Conservation (phyloP, 1,284 basidiomycete genomes). For the Ceratobasidium sp. region DNA sequence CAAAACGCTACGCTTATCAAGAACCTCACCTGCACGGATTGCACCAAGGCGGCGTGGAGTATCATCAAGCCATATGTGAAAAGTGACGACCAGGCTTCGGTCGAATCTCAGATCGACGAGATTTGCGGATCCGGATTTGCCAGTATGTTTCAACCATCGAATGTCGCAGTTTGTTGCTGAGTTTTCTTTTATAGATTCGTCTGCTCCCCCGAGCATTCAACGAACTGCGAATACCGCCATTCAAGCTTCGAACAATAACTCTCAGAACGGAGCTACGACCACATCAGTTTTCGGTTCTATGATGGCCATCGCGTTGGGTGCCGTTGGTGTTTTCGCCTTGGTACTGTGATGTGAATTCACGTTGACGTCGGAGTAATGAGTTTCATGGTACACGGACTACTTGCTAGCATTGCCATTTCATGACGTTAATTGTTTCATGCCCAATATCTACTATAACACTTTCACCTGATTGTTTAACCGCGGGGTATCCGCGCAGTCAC, state of each 20-base stretch:
- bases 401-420: neutral
- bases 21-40: slow-evolving; percentile 7
- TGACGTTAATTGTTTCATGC: neutral
- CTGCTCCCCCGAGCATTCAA: neutral
- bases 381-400: neutral
- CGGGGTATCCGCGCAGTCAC: too few species aligned
- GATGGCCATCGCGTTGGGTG: neutral
- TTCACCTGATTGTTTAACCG: too few species aligned
- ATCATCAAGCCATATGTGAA: neutral
- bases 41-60: slow-evolving; percentile 10
- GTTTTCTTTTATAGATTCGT: neutral
- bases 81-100: neutral
- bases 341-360: neutral
- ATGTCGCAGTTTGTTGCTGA: neutral
- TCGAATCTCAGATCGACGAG: neutral
- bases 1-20: neutral
- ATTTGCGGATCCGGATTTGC: slow-evolving; percentile 10
- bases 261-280: neutral
- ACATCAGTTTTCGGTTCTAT: neutral
- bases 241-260: neutral
- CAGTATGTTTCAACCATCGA: neutral
- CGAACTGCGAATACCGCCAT: neutral
- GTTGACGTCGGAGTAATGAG: neutral
- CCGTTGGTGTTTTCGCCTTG: neutral
- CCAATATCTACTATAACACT: too few species aligned